Conservation (phyloP, 2,329 filamentous ascomycete species). For the Xylaria sp. region DNA sequence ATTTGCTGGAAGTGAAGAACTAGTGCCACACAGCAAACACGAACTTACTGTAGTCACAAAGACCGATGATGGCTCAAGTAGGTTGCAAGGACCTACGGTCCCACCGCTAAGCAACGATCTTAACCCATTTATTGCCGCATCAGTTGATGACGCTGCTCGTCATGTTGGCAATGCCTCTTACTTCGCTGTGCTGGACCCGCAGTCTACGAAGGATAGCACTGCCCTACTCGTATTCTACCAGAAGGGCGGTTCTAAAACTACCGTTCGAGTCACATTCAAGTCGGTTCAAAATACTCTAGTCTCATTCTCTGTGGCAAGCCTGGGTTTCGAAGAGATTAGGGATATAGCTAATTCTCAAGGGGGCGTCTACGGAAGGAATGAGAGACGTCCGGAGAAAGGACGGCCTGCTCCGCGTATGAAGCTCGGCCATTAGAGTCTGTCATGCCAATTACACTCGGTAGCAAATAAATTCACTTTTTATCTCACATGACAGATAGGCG, state of each 20-base stretch:
- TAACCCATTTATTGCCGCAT: constrained; percentile 13
- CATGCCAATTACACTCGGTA: too few species aligned
- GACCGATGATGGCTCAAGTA: constrained; percentile 1
- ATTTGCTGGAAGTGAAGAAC: constrained; percentile 51
- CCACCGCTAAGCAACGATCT: constrained; percentile 17
- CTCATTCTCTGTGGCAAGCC: constrained; percentile 8
- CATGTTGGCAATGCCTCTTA: constrained; percentile 1
- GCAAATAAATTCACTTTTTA: too few species aligned
- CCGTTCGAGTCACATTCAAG: constrained; percentile 20
- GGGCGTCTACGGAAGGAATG: constrained; percentile 16
- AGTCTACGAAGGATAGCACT: constrained; percentile 10
- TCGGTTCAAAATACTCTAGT: constrained; percentile 21
- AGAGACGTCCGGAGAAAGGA: constrained; percentile 8
- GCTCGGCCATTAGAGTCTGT: constrained; percentile 13
- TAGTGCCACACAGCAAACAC: constrained; percentile 22
- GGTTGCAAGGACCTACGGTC: neutral
- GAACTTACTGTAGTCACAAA: constrained; percentile 12
- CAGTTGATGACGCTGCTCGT: constrained; percentile 15
- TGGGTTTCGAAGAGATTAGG: constrained; percentile 18
- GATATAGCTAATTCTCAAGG: constrained; percentile 17
- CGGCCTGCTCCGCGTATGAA: constrained; percentile 11
- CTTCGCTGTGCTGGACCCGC: constrained; percentile 23
- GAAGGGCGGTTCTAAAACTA: constrained; percentile 6
- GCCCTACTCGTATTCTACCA: constrained; percentile 10
- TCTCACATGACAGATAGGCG: too few species aligned